Conservation (phyloP, 164 flowering plant species). For the Berberis thunbergii region DNA sequence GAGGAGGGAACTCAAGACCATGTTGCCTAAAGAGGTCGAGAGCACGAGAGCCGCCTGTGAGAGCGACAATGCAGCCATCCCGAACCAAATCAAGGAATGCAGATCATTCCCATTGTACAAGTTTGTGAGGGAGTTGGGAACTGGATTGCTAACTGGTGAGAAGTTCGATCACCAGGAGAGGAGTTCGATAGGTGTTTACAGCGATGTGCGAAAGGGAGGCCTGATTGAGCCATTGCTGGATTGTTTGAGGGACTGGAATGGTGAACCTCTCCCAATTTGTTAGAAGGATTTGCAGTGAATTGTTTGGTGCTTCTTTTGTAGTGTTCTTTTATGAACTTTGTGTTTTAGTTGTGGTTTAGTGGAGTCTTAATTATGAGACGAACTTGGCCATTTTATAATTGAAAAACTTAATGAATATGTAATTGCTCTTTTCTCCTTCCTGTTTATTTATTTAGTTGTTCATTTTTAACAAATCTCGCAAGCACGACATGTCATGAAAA, state of each 20-base stretch:
- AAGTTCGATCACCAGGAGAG: constrained; percentile 41
- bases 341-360: no score
- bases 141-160: constrained; percentile 41
- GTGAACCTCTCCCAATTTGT: constrained; percentile 46
- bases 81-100: constrained; percentile 45
- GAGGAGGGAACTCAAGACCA: constrained; percentile 46
- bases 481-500: no score
- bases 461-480: no score
- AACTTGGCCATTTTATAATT: no score
- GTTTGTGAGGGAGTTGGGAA: constrained; percentile 46
- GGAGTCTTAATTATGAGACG: no score
- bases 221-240: constrained; percentile 48
- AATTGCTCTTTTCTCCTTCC: no score
- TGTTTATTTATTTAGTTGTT: no score
- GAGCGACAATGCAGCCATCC: constrained; percentile 23
- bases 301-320: not conserved
- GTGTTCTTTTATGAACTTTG: not conserved
- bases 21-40: constrained; percentile 49
- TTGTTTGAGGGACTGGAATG: constrained; percentile 50
- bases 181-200: constrained; percentile 44
- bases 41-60: constrained; percentile 22
- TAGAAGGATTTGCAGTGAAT: constrained; percentile 7
- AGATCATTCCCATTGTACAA: constrained; percentile 50
- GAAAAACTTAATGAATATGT: no score
- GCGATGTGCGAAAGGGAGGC: constrained; percentile 45